These are phyloP conservation scores for Yueomyces sp. DNA, from an alignment of 805 yeast species.

Conservation along the genomic window DNA sequence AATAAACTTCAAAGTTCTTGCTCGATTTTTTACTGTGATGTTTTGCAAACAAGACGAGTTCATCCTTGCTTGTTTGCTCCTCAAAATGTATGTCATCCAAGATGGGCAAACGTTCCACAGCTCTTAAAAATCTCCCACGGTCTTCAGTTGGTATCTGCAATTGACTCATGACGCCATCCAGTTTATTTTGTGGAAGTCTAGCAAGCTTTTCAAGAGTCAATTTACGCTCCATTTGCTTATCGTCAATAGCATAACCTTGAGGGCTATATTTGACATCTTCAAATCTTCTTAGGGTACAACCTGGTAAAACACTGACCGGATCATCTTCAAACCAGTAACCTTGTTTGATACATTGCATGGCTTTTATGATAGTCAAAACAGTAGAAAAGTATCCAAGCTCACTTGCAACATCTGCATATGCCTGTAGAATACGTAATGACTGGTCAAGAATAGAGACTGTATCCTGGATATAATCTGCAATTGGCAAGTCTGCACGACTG, in stretches of 20 bases:
- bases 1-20: slow-evolving; percentile 51
- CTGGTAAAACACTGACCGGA: slow-evolving; percentile 35
- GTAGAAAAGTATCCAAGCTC: slow-evolving; percentile 63
- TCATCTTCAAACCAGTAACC: slow-evolving; percentile 77
- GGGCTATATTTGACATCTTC: slow-evolving; percentile 10
- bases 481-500: slow-evolving; percentile 70
- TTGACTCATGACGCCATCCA: slow-evolving; percentile 24
- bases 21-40: slow-evolving; percentile 38
- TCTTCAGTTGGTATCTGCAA: slow-evolving; percentile 28
- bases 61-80: slow-evolving; percentile 27
- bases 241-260: slow-evolving; percentile 8
- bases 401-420: slow-evolving; percentile 78
- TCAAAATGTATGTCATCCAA: slow-evolving; percentile 30
- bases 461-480: slow-evolving; percentile 91
- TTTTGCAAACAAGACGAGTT: slow-evolving; percentile 31
- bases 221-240: slow-evolving; percentile 2
- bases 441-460: slow-evolving; percentile 89
- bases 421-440: slow-evolving; percentile 85
- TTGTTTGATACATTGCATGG: slow-evolving; percentile 84
- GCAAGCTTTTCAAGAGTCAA: slow-evolving; percentile 32
- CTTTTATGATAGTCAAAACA: slow-evolving; percentile 44
- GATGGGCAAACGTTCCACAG: slow-evolving; percentile 49
- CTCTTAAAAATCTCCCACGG: slow-evolving; percentile 35
- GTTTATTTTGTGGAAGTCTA: slow-evolving; percentile 23
- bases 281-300: slow-evolving; percentile 25